Base-by-base conservation (phyloP, 1,284 basidiomycete genomes). In the Lentinus polychrous region DNA sequence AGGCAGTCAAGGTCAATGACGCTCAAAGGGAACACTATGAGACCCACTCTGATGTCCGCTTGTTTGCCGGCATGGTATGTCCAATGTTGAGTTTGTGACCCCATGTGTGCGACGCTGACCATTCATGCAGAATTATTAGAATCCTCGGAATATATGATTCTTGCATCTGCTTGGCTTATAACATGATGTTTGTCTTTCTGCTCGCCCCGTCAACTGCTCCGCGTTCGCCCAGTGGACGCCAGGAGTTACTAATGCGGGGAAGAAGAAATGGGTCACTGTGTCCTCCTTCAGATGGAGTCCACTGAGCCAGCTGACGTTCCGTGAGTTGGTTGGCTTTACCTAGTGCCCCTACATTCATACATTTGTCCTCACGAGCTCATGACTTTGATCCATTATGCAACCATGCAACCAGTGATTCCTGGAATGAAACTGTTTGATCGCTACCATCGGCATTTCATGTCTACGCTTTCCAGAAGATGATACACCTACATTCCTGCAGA, bases 1-100 rank as follows among this genome's bases (percentile, higher is more conserved):
- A 75, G 42, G 70, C 74, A 50, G 67, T 81, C 51, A 79, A 76
- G 65, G 74, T 78, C 42, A 73, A 75, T 51, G 68, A 66, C 44
- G 64, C 64, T 18, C 60, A 66, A 48, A 55, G 55, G 14, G 67
- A 66, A 43, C 60, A 64, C 49, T 78, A 79, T 53, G 69, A 73
- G 60, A 78, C 74, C 1, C 65, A 69, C 43, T 68, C 74, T 8
- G 76, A 78, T 52, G 55, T 63, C 34, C 69, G 75, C 42, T 58
- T 75, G 40, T 68, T 68, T 54, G 61, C 69, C 51, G 66, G 69
- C 50, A 52, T 65, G 65, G 72, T 74, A 50, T 43, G 71, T 62
- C 14, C 22, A n/a, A n/a, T n/a, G n/a, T n/a, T n/a, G n/a, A n/a
- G n/a, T 32, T 20, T 45, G 2, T 35, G 8, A 6, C 18, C 18